These are phyloP conservation scores for Aspergillus brunneoviolaceus DNA, from an alignment of 2,329 filamentous ascomycete genomes.

Conservation along the genomic window DNA sequence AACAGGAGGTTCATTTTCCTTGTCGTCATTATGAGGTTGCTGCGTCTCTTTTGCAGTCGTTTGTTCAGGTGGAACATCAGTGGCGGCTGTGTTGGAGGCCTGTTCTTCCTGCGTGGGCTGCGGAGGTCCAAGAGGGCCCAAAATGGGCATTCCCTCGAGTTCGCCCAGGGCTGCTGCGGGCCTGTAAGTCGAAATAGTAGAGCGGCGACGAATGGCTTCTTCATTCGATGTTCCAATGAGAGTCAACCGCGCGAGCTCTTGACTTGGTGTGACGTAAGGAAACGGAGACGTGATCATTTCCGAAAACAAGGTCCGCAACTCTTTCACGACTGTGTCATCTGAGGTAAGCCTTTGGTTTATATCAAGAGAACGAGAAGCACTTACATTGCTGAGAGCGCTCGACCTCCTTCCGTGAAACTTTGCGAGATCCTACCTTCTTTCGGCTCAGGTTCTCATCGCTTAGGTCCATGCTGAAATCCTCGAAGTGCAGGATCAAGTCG, in stretches of 20 bases:
- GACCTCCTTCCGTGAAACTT: constrained; percentile 60
- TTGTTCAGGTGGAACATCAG: constrained; percentile 25
- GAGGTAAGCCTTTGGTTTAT: constrained; percentile 3
- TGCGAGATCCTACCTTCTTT: constrained; percentile 74
- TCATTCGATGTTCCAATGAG: constrained; percentile 62
- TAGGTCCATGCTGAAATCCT: constrained; percentile 67
- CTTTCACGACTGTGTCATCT: constrained; percentile 62
- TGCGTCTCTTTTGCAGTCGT: constrained; percentile 27
- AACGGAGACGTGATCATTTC: constrained; percentile 65
- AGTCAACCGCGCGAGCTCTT: constrained; percentile 76
- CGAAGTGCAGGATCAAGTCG: constrained; percentile 74
- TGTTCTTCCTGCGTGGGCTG: constrained; percentile 19
- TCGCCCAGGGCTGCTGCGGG: constrained; percentile 38
- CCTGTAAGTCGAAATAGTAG: constrained; percentile 39
- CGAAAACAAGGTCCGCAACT: constrained; percentile 69
- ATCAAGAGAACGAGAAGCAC: constrained; percentile 33
- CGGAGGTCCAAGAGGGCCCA: constrained; percentile 47
- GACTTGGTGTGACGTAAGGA: constrained; percentile 66
- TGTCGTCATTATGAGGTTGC: constrained; percentile 31
- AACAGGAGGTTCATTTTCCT: constrained; percentile 39
- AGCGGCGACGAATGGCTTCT: constrained; percentile 51
- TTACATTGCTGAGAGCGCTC: constrained; percentile 70
- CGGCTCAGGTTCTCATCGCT: constrained; percentile 61
- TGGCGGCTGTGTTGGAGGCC: constrained; percentile 19
- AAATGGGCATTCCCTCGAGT: constrained; percentile 46